Evolutionary conservation across 2,329 filamentous ascomycete genomes (phyloP), one percentile per base, ranked within the genome.

Genomic region (Tolypocladium guangdongense): DNA sequence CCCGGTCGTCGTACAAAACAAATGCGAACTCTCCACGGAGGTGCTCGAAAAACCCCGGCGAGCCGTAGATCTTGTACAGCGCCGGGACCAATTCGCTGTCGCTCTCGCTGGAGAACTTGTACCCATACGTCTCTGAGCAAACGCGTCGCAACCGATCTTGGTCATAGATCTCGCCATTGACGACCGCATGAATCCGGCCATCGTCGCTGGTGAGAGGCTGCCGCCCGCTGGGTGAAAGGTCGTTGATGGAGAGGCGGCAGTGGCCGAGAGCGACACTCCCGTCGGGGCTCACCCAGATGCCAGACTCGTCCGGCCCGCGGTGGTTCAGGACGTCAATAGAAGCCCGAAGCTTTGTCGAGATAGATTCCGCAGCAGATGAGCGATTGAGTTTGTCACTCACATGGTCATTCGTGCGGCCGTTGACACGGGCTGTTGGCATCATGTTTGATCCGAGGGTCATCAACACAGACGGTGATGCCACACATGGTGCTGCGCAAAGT

Each of bases 91-190:
- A 68, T 58, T 82, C 78, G 35, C 73, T 74, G 58, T 81, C 78
- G 47, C 71, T 73, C 32, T 65, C 60, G 36, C 75, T 68, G 35
- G 64, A 62, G 65, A 81, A 81, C 2, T 59, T 50, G 62, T 78
- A 78, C 10, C 62, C 59, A 48, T 66, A 66, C 2, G 68, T 54
- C 2, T 61, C 54, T n/a, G 59, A 54, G 22, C 74, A 62, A 12
- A 69, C 60, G 7, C 57, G 58, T 30, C 75, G 70, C 14, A 78
- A 68, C 12, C 63, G 58, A 49, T 78, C 75, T 55, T 74, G 69
- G 59, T 78, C 75, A 60, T 83, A 83, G 20, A 83, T 69, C 61
- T 82, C 79, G 32, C 80, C 79, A 55, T 80, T 82, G 27, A 82
- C 76, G n/a, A 82, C 73, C 2, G 77, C 78, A 60, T 82, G 77